Conservation (phyloP, 1,139 yeast species). For the Saccharomyces uvarum region DNA sequence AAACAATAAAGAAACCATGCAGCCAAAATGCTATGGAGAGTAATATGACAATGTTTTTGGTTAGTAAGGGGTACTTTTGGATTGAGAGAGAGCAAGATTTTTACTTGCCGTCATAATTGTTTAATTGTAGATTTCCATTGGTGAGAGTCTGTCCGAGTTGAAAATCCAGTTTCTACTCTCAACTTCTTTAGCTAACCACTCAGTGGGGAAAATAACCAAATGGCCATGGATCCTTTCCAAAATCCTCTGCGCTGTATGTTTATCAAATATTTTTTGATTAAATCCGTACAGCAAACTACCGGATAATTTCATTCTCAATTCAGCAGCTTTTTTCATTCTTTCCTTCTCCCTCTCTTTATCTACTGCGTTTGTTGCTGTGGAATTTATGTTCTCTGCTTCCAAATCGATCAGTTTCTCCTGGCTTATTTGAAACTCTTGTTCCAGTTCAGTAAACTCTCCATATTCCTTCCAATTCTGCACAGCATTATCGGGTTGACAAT, state of each 20-base stretch:
- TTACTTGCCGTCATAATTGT: not conserved
- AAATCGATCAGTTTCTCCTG: slow-evolving; percentile 37
- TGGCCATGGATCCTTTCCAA: slow-evolving; percentile 78
- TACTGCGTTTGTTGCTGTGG: slow-evolving; percentile 5
- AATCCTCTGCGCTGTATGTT: slow-evolving; percentile 68
- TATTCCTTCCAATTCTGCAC: slow-evolving; percentile 88
- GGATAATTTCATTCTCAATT: slow-evolving; percentile 25
- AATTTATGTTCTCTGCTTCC: slow-evolving; percentile 13
- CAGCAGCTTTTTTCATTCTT: slow-evolving; percentile 13
- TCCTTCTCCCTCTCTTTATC: slow-evolving; percentile 4
- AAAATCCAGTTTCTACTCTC: slow-evolving; percentile 93
- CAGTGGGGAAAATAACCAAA: slow-evolving; percentile 80
- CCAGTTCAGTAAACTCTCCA: slow-evolving; percentile 55
- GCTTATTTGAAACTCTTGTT: slow-evolving; percentile 47
- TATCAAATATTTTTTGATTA: slow-evolving; percentile 53
- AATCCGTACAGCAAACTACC: slow-evolving; percentile 28
- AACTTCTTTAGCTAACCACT: slow-evolving; percentile 81
- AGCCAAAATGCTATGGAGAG: not conserved
- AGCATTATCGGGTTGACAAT: slow-evolving; percentile 87
- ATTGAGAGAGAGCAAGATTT: no score
- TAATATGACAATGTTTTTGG: not conserved
- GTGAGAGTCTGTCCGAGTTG: slow-evolving; percentile 88
- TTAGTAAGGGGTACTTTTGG: not conserved
- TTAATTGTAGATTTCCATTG: slow-evolving; percentile 85
- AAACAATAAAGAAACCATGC: not conserved